phyloP scores from a whole-genome alignment of 306 rosid species.

The Betula pendula region DNA sequence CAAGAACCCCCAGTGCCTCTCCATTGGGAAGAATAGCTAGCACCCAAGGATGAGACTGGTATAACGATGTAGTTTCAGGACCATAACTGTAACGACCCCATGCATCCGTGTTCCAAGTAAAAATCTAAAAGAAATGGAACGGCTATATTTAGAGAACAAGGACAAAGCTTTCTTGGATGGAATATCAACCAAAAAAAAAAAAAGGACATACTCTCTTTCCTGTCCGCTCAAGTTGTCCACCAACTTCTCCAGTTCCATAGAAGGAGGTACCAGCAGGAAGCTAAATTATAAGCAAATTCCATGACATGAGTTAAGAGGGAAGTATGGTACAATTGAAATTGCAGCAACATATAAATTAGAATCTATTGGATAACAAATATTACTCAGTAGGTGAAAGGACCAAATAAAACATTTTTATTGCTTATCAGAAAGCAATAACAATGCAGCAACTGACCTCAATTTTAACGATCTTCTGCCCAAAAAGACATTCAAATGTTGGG shows the following conservation, averaged over 20 bases:
- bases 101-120: slow-evolving; percentile 87
- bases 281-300: slow-evolving; percentile 43
- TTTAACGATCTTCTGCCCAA: slow-evolving; percentile 67
- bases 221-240: slow-evolving; percentile 87
- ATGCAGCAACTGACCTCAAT: slow-evolving; percentile 58
- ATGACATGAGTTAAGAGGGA: slow-evolving; percentile 16
- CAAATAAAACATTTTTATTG: not conserved
- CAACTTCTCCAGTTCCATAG: slow-evolving; percentile 90
- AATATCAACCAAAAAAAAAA: slow-evolving; percentile 7
- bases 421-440: not conserved
- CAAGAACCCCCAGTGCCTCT: slow-evolving; percentile 81
- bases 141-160: slow-evolving; percentile 5
- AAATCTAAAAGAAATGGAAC: slow-evolving; percentile 47
- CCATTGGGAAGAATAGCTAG: slow-evolving; percentile 90
- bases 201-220: slow-evolving; percentile 68
- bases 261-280: slow-evolving; percentile 76
- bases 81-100: slow-evolving; percentile 94
- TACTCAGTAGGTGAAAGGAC: not conserved
- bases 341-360: not conserved
- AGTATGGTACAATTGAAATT: not conserved
- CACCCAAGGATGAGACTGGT: slow-evolving; percentile 99
- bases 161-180: not conserved
- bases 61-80: slow-evolving; percentile 76
- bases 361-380: not conserved
- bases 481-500: slow-evolving; percentile 57